A percentile compares a stretch with the other conserved stretches of the same genome.
These are phyloP conservation scores for Spathaspora passalidarum DNA, from an alignment of 805 yeast species.

Conservation along the genomic window DNA sequence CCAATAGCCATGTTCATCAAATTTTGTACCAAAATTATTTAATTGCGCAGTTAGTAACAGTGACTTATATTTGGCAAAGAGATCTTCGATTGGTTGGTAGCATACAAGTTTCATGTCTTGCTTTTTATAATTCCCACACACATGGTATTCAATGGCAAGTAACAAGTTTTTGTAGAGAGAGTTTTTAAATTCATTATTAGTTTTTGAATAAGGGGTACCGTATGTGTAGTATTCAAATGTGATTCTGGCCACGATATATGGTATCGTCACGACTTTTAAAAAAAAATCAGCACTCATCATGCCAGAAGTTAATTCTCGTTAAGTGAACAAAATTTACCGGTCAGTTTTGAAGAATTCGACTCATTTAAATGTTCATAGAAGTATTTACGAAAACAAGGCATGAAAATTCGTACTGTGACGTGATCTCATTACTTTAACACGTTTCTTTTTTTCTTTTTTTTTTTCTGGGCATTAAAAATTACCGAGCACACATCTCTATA, in stretches of 20 bases:
- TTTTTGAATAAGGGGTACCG: constrained; percentile 28
- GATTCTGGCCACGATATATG: constrained; percentile 18
- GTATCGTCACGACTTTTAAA: constrained; percentile 21
- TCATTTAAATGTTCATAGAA: too few species aligned
- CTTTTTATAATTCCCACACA: constrained; percentile 21
- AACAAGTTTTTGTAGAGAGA: constrained; percentile 29
- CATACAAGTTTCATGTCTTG: constrained; percentile 19
- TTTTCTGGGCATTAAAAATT: too few species aligned
- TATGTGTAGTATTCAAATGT: constrained; percentile 25
- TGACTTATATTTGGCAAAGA: constrained; percentile 13
- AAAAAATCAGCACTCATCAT: constrained; percentile 20
- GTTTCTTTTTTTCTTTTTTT: too few species aligned
- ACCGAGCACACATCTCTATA: too few species aligned
- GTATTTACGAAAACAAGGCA: background rate
- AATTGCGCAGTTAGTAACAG: constrained; percentile 11
- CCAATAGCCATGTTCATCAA: constrained; percentile 31
- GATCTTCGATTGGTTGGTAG: constrained; percentile 18
- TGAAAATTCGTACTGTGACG: too few species aligned
- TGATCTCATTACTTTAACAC: too few species aligned
- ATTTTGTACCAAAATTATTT: constrained; percentile 13
- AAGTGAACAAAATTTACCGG: background rate
- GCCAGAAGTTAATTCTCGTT: too few species aligned
- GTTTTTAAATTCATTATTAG: constrained; percentile 25
- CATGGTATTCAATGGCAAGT: constrained; percentile 22
- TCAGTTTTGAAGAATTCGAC: background rate